Evolutionary conservation across 2,329 filamentous ascomycete species (phyloP).

Genomic region (Hirsutella minnesotensis): DNA sequence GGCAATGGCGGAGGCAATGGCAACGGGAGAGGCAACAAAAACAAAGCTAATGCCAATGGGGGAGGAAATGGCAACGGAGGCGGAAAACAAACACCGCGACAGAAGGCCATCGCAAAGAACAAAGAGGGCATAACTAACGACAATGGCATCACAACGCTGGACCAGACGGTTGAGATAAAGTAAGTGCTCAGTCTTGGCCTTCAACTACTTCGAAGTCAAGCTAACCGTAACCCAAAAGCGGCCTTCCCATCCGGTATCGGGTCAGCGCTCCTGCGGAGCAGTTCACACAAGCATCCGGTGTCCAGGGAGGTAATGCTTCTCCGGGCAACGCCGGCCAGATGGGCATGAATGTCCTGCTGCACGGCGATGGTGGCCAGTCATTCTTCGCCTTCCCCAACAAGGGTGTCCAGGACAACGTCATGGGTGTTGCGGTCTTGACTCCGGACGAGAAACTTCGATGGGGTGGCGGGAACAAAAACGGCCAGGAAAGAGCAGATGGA

Average conservation of each 20-base stretch:
- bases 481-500: conserved; percentile 41
- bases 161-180: neutral
- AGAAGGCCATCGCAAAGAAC: neutral
- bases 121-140: neutral
- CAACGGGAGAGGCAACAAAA: neutral
- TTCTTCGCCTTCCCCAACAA: conserved; percentile 25
- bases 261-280: neutral
- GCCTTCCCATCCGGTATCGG: neutral
- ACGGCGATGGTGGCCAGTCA: neutral
- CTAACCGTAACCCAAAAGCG: neutral
- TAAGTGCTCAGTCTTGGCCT: neutral
- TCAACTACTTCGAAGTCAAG: neutral
- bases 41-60: neutral
- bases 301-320: neutral
- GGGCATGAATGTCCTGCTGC: neutral
- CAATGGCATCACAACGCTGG: neutral
- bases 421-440: conserved; percentile 41
- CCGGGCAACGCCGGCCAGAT: neutral
- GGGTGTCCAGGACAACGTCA: conserved; percentile 34
- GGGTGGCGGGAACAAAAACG: conserved; percentile 35
- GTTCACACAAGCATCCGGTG: neutral
- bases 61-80: neutral
- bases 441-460: conserved; percentile 44
- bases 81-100: neutral
- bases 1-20: neutral